Evolutionary conservation across 192 early-diverging fungal genomes (phyloP).

Genomic region (Podila epigama): DNA sequence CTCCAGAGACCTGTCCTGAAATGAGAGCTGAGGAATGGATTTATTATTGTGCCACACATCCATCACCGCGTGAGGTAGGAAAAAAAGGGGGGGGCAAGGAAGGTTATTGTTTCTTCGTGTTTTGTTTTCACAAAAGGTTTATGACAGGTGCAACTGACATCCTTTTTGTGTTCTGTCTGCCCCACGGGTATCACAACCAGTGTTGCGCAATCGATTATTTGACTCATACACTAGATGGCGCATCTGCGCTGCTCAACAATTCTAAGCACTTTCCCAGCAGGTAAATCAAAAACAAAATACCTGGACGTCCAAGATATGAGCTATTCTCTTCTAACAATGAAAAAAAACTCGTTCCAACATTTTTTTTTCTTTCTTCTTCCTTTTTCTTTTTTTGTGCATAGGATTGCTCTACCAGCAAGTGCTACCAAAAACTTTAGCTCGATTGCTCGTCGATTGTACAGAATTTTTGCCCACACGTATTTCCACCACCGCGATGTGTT

Average conservation of each 20-base stretch:
- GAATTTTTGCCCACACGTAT: conserved; percentile 97
- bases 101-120: conserved; percentile 2
- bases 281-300: conserved; percentile 41
- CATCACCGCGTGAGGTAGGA: conserved; percentile 71
- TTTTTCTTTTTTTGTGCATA: too few species aligned
- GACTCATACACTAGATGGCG: conserved; percentile 93
- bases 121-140: too few species aligned
- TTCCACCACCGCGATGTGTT: conserved; percentile 93
- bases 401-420: conserved; percentile 65
- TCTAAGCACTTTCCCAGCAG: conserved; percentile 78
- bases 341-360: conserved; percentile 3
- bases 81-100: neutral
- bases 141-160: too few species aligned
- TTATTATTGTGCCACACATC: conserved; percentile 94
- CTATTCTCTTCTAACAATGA: neutral
- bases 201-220: conserved; percentile 94
- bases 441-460: conserved; percentile 90
- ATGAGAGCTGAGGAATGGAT: conserved; percentile 94
- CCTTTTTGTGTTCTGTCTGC: too few species aligned
- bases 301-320: neutral
- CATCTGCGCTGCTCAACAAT: conserved; percentile 80
- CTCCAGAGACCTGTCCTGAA: conserved; percentile 76
- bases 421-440: conserved; percentile 88
- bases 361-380: neutral
- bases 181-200: too few species aligned